Evolutionary conservation across 768 basidiomycete genomes (phyloP).

Genomic region (Xanthoconium purpureum): DNA sequence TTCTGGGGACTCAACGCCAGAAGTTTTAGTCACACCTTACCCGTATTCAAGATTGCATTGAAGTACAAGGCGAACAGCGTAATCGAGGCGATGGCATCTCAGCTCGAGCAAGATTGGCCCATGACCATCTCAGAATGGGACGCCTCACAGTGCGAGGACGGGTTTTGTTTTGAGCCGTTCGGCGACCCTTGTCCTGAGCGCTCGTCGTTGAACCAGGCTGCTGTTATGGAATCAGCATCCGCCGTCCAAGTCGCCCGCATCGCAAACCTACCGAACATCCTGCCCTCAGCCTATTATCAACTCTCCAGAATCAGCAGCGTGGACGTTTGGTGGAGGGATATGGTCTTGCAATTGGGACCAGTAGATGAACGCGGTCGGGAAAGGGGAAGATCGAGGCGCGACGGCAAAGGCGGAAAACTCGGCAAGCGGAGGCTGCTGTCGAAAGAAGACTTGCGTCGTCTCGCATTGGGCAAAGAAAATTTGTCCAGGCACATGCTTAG

Average conservation of each 20-base stretch:
- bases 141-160: too few relatives aligned
- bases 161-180: not conserved
- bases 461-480: not conserved
- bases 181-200: too few relatives aligned
- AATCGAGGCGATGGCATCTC: slow-evolving; percentile 3
- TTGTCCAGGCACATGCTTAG: not conserved
- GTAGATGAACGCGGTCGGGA: not conserved
- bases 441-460: slow-evolving; percentile 1
- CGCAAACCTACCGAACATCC: not conserved
- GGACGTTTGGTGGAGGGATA: not conserved
- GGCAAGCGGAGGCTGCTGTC: not conserved
- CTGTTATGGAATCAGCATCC: not conserved
- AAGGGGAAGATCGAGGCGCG: not conserved
- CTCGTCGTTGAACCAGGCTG: not conserved
- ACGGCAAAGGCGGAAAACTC: not conserved
- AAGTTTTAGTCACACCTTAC: not conserved
- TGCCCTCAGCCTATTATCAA: slow-evolving; percentile 3
- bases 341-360: not conserved
- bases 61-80: slow-evolving; percentile 2
- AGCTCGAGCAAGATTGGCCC: slow-evolving; percentile 10
- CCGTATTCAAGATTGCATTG: slow-evolving; percentile 3
- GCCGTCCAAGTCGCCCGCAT: slow-evolving; percentile 5
- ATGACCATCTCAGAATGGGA: slow-evolving; percentile 1
- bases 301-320: not conserved
- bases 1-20: slow-evolving; percentile 3